Base-by-base conservation (phyloP, 495 filamentous ascomycete genomes). In the Tuber umbilicatum region DNA sequence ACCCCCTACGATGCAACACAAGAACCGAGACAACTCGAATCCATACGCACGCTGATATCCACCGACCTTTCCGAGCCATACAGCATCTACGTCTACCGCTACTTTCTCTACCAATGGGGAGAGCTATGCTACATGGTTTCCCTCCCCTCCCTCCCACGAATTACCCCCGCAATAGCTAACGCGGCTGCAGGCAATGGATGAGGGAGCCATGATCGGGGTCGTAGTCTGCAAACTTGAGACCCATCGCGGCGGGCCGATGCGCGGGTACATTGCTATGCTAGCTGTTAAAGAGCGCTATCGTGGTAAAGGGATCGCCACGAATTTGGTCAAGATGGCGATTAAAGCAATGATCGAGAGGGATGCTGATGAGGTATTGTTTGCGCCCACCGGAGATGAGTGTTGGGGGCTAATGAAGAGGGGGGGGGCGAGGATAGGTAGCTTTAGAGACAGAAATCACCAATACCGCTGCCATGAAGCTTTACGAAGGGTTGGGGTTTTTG, bases 201-300 rank as follows among this genome's bases (percentile, higher is more conserved):
- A 84, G 40, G 82, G 85, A 70, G 83, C 84, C 41, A 86, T 93
- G 76, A 87, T 97, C 68, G 96, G 96, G 69, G 94, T 98, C 41
- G 91, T 99, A n/a, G 90, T 99, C 73, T 96, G 90, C 78, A 99
- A 99, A 82, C 89, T 99, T 39, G 96, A 99, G 83, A 88, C 88
- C 21, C 96, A 98, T 84, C 88, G 89, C 69, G 87, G 86, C 16
- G 88, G 90, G 2, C 90, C 93, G 17, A 83, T 94, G 75, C 90
- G 96, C 72, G 96, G 96, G 72, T 99, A 99, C 85, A 97, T 99
- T 77, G 96, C 96, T 82, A 99, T 99, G 96, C 87, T 99, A 70
- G 96, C 94, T 39, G 93, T 96, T 39, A 87, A 89, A 71, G 88
- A 93, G 72, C 86, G 89, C 37, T 90, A 92, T 81, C 89, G 96